These are phyloP conservation scores for Limnanthes douglasii DNA, from an alignment of 345 rosid species.

Conservation along the genomic window DNA sequence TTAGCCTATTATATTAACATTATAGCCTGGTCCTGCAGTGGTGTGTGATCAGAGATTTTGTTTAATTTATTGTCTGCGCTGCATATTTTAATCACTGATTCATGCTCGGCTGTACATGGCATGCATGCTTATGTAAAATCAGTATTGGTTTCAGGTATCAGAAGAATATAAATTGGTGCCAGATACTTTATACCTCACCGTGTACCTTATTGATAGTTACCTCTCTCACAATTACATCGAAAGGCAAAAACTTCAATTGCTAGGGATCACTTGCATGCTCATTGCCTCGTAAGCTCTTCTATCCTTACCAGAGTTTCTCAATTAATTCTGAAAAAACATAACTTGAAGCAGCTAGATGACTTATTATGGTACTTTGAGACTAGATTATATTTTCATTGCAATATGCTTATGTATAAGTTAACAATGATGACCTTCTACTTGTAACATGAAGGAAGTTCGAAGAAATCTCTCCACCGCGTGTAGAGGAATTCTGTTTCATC, in stretches of 20 bases:
- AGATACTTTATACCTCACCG: slow-evolving; percentile 81
- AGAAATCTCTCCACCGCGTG: slow-evolving; percentile 72
- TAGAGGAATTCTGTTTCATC: slow-evolving; percentile 86
- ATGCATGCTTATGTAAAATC: background rate
- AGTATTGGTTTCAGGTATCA: slow-evolving; percentile 49
- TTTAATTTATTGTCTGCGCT: background rate
- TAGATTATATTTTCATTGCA: slow-evolving; percentile 3
- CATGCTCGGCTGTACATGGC: too few species aligned
- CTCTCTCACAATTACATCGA: slow-evolving; percentile 56
- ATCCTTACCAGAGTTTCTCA: slow-evolving; percentile 4
- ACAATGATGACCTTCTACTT: too few species aligned
- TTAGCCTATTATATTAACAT: too few species aligned
- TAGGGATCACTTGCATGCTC: slow-evolving; percentile 94
- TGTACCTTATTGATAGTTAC: slow-evolving; percentile 67
- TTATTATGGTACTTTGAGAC: background rate
- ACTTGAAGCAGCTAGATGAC: background rate
- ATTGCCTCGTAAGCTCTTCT: slow-evolving; percentile 69
- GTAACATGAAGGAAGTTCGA: slow-evolving; percentile 56
- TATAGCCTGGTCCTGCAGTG: too few species aligned
- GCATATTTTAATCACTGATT: too few species aligned
- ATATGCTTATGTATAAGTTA: too few species aligned
- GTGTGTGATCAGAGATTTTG: too few species aligned
- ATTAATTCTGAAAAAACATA: too few species aligned
- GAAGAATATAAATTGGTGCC: slow-evolving; percentile 82
- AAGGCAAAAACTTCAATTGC: slow-evolving; percentile 70